These are phyloP conservation scores for Umbelopsis vinacea DNA, from an alignment of 192 early-diverging fungal species.

Conservation along the genomic window DNA sequence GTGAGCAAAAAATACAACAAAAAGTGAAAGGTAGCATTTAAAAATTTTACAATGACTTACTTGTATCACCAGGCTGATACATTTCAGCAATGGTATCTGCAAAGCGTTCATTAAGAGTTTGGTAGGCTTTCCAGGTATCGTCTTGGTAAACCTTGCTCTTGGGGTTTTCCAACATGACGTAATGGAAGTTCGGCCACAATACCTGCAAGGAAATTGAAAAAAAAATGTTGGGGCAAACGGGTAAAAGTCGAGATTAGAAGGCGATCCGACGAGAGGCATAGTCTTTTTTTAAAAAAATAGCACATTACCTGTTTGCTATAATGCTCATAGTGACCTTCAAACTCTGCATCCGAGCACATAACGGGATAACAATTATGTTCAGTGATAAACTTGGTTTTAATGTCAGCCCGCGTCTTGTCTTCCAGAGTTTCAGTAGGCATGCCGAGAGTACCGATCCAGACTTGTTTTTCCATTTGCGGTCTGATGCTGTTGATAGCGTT, in stretches of 20 bases:
- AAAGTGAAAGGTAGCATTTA: no score
- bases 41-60: slow-evolving; percentile 46
- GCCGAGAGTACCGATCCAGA: slow-evolving; percentile 81
- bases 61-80: slow-evolving; percentile 85
- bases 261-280: not conserved
- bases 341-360: slow-evolving; percentile 76
- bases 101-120: slow-evolving; percentile 84
- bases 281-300: no score
- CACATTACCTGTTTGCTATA: slow-evolving; percentile 90
- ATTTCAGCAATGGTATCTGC: slow-evolving; percentile 78
- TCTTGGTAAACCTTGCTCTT: slow-evolving; percentile 80
- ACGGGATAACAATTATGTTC: slow-evolving; percentile 79
- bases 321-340: slow-evolving; percentile 91
- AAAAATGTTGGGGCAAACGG: slow-evolving; percentile 11
- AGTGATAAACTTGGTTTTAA: slow-evolving; percentile 61
- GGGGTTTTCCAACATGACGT: slow-evolving; percentile 88
- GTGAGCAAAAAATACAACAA: no score
- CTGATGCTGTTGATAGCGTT: slow-evolving; percentile 83
- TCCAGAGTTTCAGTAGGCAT: slow-evolving; percentile 72
- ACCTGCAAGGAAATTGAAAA: slow-evolving; percentile 59
- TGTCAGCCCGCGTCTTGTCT: slow-evolving; percentile 60
- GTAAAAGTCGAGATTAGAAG: not conserved
- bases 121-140: slow-evolving; percentile 81
- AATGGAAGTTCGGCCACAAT: slow-evolving; percentile 97
- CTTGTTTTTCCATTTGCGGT: slow-evolving; percentile 57